phyloP scores from a whole-genome alignment of 1,284 basidiomycete species.

The Melampsora abietis-canadensis region DNA sequence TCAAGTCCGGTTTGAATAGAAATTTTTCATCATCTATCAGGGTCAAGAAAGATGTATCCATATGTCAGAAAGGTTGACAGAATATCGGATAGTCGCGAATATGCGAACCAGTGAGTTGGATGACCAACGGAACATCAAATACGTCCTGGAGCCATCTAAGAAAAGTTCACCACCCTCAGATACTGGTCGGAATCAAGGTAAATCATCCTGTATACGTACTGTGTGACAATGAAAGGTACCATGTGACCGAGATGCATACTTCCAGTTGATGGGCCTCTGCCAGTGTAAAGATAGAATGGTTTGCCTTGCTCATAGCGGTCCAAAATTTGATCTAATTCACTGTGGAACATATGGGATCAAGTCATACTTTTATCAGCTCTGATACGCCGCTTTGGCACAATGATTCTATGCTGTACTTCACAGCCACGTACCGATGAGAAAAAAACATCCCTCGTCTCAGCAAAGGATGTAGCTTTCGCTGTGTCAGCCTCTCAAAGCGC shows the following conservation, averaged over 20 bases:
- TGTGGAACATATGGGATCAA: conserved; percentile 52
- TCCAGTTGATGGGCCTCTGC: conserved; percentile 90
- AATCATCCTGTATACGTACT: conserved; percentile 60
- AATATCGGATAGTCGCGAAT: background rate
- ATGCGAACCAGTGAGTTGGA: conserved; percentile 79
- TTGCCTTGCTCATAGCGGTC: conserved; percentile 95
- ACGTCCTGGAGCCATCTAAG: conserved; percentile 91
- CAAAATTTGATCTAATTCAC: conserved; percentile 88
- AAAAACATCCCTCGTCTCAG: conserved; percentile 93
- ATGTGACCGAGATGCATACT: conserved; percentile 98
- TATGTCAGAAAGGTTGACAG: background rate
- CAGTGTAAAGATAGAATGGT: conserved; percentile 97
- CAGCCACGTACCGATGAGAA: conserved; percentile 74
- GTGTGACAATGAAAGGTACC: conserved; percentile 95
- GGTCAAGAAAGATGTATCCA: conserved; percentile 7
- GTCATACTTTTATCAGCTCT: conserved; percentile 5
- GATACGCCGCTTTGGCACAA: background rate
- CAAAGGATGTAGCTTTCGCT: conserved; percentile 83
- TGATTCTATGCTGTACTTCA: background rate
- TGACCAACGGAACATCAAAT: conserved; percentile 87
- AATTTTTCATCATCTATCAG: conserved; percentile 90
- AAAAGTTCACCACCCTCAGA: background rate
- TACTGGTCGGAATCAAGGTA: background rate
- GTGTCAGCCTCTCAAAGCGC: conserved; percentile 87
- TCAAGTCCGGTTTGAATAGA: conserved; percentile 90